Evolutionary conservation across 352 stramenopile species (phyloP).

Genomic region (Halophytophthora batemanensis): DNA sequence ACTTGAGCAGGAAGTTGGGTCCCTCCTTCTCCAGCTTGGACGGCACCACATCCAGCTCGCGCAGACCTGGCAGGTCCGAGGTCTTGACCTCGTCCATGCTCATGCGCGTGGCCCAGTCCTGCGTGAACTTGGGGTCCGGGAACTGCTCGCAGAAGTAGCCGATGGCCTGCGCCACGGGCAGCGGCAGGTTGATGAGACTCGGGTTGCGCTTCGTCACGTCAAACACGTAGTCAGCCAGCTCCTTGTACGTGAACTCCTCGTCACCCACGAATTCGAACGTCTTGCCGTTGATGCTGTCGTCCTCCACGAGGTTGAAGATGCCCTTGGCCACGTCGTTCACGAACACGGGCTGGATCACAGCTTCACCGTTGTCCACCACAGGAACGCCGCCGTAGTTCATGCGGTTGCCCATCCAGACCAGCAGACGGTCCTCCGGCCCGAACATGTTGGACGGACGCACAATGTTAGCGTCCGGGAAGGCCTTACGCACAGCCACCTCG

Average conservation of each 20-base stretch:
- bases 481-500: conserved; percentile 85
- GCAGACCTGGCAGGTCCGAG: conserved; percentile 67
- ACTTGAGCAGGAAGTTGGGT: conserved; percentile 95
- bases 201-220: conserved; percentile 84
- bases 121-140: conserved; percentile 80
- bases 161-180: conserved; percentile 70
- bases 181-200: conserved; percentile 78
- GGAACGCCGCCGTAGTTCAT: conserved; percentile 77
- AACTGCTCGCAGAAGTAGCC: conserved; percentile 82
- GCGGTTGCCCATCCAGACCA: conserved; percentile 90
- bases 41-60: conserved; percentile 84
- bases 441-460: conserved; percentile 94
- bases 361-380: conserved; percentile 92
- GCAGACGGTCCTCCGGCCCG: conserved; percentile 93
- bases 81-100: conserved; percentile 84
- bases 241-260: conserved; percentile 95
- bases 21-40: conserved; percentile 94
- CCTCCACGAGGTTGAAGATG: conserved; percentile 78
- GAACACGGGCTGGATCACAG: conserved; percentile 92
- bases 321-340: conserved; percentile 81
- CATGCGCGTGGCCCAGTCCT: conserved; percentile 73
- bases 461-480: conserved; percentile 95
- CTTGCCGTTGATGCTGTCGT: conserved; percentile 87
- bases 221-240: conserved; percentile 96
- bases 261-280: conserved; percentile 96